A percentile compares a stretch with the other conserved stretches of the same genome.
Evolutionary conservation across 169 alveolate genomes (phyloP).

Genomic region (Perkinsus olseni): DNA sequence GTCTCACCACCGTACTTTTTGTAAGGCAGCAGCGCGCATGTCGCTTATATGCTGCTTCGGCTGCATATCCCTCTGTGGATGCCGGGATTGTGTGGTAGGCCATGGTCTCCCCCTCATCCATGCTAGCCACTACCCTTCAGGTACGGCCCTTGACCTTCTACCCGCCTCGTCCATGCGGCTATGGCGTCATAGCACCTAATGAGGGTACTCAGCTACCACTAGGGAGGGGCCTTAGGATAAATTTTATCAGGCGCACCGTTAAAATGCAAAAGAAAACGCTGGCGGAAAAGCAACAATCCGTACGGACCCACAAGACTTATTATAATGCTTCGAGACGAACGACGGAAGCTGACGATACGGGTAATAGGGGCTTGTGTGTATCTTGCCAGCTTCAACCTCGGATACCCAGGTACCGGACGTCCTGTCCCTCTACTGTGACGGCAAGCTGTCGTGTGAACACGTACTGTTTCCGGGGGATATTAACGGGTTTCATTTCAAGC

Average conservation of each 20-base stretch:
- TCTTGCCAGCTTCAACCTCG: background rate
- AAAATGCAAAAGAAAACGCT: background rate
- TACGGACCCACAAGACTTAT: background rate
- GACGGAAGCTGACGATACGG: background rate
- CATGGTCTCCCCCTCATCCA: background rate
- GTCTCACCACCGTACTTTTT: too few species aligned
- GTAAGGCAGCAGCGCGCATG: too few species aligned
- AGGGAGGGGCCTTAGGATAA: background rate
- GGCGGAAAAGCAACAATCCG: background rate
- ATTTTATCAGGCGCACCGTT: background rate
- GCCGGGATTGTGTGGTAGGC: too few species aligned
- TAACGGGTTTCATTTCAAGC: background rate
- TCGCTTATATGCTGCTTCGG: too few species aligned
- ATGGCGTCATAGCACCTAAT: background rate
- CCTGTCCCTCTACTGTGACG: background rate
- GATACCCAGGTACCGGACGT: background rate
- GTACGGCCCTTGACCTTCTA: background rate
- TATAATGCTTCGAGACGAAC: background rate
- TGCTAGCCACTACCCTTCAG: background rate
- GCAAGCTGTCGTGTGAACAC: background rate
- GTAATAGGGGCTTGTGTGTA: background rate
- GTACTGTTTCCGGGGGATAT: background rate
- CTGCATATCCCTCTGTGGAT: too few species aligned
- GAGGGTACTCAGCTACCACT: background rate
- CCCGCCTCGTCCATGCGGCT: background rate